phyloP scores from a whole-genome alignment of 2,329 filamentous ascomycete species.

The Leptodontidium sp. region DNA sequence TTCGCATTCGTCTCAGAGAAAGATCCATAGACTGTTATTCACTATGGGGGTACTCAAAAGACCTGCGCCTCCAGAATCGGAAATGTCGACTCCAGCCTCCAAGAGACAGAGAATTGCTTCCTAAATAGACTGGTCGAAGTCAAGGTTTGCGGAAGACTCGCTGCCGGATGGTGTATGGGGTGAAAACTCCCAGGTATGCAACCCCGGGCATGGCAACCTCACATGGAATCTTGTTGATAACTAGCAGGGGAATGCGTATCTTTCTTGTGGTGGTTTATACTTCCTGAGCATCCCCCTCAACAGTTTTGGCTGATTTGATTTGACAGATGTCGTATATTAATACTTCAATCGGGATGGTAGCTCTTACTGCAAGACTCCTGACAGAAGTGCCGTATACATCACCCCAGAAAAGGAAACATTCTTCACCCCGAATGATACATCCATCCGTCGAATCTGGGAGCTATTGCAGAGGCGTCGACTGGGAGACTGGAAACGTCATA shows the following conservation, averaged over 20 bases:
- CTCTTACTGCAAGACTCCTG: not conserved
- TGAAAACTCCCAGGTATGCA: too few species aligned
- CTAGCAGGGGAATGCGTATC: slow-evolving; percentile 1
- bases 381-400: not conserved
- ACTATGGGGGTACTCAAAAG: too few species aligned
- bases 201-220: not conserved
- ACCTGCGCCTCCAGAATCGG: too few species aligned
- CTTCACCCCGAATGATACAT: not conserved
- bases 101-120: too few species aligned
- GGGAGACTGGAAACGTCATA: not conserved
- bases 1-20: too few species aligned
- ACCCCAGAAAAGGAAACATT: slow-evolving; percentile 5
- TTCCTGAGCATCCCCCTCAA: not conserved
- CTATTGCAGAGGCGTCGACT: not conserved
- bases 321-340: slow-evolving; percentile 10
- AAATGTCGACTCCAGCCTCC: too few species aligned
- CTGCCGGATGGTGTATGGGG: too few species aligned
- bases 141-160: too few species aligned
- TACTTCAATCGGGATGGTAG: slow-evolving; percentile 20
- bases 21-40: too few species aligned
- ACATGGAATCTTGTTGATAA: not conserved
- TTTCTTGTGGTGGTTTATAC: not conserved
- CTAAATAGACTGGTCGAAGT: too few species aligned
- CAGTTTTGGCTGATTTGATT: not conserved
- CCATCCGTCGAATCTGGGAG: not conserved